Evolutionary conservation across 2,329 filamentous ascomycete genomes (phyloP).

Genomic region (Aspergillus alliaceus): DNA sequence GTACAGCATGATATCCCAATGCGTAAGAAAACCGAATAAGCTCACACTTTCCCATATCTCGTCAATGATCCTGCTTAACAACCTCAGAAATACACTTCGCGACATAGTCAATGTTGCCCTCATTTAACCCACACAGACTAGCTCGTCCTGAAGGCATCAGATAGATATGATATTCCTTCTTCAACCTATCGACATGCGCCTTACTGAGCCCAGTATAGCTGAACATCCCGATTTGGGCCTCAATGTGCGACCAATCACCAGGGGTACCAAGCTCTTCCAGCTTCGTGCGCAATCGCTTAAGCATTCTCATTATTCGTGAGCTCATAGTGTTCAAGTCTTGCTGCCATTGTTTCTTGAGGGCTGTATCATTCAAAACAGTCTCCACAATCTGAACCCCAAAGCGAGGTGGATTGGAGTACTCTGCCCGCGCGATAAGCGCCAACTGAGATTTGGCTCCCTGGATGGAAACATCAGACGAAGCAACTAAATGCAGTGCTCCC

Average conservation of each 20-base stretch:
- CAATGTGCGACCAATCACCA: constrained; percentile 34
- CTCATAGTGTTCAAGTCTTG: constrained; percentile 38
- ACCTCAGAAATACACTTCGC: not conserved
- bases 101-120: constrained; percentile 22
- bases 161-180: constrained; percentile 37
- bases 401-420: constrained; percentile 28
- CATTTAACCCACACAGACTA: constrained; percentile 33
- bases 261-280: constrained; percentile 23
- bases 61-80: not conserved
- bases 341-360: constrained; percentile 29
- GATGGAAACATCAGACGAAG: constrained; percentile 1
- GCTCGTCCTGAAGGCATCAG: constrained; percentile 35
- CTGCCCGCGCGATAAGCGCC: constrained; percentile 23
- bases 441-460: constrained; percentile 8
- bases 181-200: constrained; percentile 31
- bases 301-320: constrained; percentile 35
- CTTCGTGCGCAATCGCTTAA: constrained; percentile 29
- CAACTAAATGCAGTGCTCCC: constrained; percentile 71
- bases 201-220: constrained; percentile 36
- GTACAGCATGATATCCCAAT: not conserved
- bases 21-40: not conserved
- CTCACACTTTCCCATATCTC: not conserved
- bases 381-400: constrained; percentile 33
- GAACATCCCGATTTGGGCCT: constrained; percentile 44
- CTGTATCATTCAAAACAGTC: constrained; percentile 23